Evolutionary conservation across 805 yeast genomes (phyloP).

Genomic region (Metschnikowia santaceciliae): DNA sequence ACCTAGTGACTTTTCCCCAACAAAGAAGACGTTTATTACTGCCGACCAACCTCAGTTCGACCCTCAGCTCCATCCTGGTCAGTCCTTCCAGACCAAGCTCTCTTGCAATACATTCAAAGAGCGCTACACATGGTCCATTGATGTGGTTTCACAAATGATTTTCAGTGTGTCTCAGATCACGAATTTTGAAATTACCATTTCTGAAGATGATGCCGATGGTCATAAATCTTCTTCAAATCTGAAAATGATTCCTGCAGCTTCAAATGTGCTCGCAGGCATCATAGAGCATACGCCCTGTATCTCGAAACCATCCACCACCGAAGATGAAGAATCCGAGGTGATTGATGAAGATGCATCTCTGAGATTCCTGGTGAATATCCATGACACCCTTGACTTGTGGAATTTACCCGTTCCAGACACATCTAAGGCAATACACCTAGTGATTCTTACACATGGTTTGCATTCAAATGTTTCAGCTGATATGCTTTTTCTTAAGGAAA

Average conservation of each 20-base stretch:
- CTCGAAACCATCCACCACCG: constrained; percentile 23
- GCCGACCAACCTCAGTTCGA: constrained; percentile 77
- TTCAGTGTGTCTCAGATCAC: constrained; percentile 68
- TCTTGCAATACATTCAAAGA: constrained; percentile 60
- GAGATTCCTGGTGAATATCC: constrained; percentile 45
- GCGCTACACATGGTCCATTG: constrained; percentile 71
- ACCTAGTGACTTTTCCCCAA: constrained; percentile 58
- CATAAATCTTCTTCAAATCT: constrained; percentile 14
- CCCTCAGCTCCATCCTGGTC: constrained; percentile 69
- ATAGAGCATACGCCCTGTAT: constrained; percentile 14
- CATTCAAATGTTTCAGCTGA: constrained; percentile 90
- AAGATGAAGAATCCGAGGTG: neutral
- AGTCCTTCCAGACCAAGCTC: constrained; percentile 54
- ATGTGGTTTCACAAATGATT: constrained; percentile 74
- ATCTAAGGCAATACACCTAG: constrained; percentile 69
- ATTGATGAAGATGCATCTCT: neutral
- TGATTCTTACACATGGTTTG: constrained; percentile 85
- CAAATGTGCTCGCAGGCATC: neutral
- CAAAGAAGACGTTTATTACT: constrained; percentile 53
- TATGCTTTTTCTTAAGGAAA: constrained; percentile 81
- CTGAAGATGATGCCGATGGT: constrained; percentile 2
- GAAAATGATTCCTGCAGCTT: neutral
- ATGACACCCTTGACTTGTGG: constrained; percentile 74
- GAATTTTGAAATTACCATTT: constrained; percentile 58
- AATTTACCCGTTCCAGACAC: constrained; percentile 49